Base-by-base conservation (phyloP, 2,329 filamentous ascomycete genomes). In the Botrytis elliptica region DNA sequence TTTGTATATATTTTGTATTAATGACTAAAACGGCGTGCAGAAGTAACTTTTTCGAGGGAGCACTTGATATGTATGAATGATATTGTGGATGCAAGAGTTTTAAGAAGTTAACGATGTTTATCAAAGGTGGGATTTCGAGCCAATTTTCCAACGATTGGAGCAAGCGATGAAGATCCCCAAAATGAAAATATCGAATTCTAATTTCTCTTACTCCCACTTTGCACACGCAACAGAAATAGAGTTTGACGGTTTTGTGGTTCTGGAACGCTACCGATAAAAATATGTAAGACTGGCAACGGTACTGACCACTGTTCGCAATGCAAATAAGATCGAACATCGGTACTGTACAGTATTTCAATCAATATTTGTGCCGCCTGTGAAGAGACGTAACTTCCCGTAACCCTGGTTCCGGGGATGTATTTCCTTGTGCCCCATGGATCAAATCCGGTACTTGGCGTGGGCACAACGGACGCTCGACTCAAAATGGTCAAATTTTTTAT, bases 71-170 rank as follows among this genome's bases (percentile, higher is more conserved):
- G 22, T 66, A 46, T 38, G 60, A 40, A 63, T 63, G 60, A n/a
- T 63, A 40, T 40, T 40, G 60, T 63, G 60, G 40, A 9, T 55
- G 65, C n/a, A 57, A 69, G 46, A 68, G 38, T 44, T 44, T 57
- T 42, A 57, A 69, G 66, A 42, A 57, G 36, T 33, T 42, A 25
- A 20, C 12, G 16, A 57, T 55, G 25, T 57, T 69, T 57, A 25
- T 33, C 66, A 69, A 69, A 69, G 66, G 66, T 69, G 66, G 66
- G 66, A 68, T 69, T 52, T 20, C 49, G 33, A 42, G 66, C 18
- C 52, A 64, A 44, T 57, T 69, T 57, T 69, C 36, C 38, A n/a
- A 44, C 29, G 66, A 49, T 42, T 25, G 18, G 49, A 33, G 29
- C 55, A 69, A 42, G 49, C 66, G 66, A 69, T 42, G 49, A 69